These are phyloP conservation scores for Platanus orientalis DNA, from an alignment of 164 flowering plant genomes.

Conservation along the genomic window DNA sequence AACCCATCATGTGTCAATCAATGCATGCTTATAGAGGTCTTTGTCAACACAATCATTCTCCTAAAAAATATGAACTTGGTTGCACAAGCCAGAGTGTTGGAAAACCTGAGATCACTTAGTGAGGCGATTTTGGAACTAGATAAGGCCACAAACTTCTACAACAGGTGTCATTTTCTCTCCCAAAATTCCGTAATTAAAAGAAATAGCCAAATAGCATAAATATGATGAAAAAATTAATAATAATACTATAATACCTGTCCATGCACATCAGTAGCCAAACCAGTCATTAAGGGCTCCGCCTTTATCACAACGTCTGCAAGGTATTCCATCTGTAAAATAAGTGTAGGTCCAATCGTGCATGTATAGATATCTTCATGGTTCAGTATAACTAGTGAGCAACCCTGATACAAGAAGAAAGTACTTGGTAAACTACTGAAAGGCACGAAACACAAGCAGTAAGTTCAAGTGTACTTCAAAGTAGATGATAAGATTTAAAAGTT, in stretches of 20 bases:
- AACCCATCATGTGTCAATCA: too few species aligned
- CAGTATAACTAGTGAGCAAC: conserved; percentile 60
- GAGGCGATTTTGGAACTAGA: too few species aligned
- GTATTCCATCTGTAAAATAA: conserved; percentile 59
- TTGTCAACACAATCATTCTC: too few species aligned
- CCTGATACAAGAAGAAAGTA: conserved; percentile 32
- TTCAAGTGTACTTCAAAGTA: not conserved
- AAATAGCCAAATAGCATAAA: not conserved
- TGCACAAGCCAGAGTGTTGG: too few species aligned
- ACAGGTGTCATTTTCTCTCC: too few species aligned
- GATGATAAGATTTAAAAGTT: not conserved
- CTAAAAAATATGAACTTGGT: too few species aligned
- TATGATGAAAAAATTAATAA: not conserved
- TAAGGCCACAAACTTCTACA: too few species aligned
- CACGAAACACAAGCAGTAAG: not conserved
- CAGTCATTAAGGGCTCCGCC: conserved; percentile 74
- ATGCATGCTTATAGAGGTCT: too few species aligned
- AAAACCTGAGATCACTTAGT: too few species aligned
- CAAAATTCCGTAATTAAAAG: too few species aligned
- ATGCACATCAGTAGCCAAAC: conserved; percentile 87
- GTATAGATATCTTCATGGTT: conserved; percentile 74
- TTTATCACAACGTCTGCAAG: conserved; percentile 64
- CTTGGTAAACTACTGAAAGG: not conserved
- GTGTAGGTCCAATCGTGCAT: conserved; percentile 31
- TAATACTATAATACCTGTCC: conserved; percentile 59